These are phyloP conservation scores for Amanita rubescens DNA, from an alignment of 768 basidiomycete genomes.

Conservation along the genomic window DNA sequence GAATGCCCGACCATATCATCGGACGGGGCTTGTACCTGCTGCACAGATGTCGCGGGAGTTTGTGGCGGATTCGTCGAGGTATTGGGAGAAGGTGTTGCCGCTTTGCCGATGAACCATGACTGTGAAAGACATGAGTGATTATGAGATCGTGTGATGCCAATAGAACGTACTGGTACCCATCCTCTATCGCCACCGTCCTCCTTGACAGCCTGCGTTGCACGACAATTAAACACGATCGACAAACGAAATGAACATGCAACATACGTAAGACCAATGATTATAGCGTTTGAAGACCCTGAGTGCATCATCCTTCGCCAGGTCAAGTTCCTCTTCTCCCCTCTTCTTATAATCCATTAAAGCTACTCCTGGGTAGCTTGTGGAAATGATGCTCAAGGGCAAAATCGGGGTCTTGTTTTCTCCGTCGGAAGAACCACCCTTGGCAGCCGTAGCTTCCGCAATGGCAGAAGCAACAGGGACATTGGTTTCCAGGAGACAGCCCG, in stretches of 20 bases:
- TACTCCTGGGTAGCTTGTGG: conserved; percentile 95
- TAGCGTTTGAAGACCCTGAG: conserved; percentile 95
- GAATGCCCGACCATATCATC: conserved; percentile 36
- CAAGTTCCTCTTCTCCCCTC: conserved; percentile 89
- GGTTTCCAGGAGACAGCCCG: conserved; percentile 92
- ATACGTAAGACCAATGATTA: conserved; percentile 94
- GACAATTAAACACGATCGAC: conserved; percentile 9
- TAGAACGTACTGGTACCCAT: conserved; percentile 77
- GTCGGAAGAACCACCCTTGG: conserved; percentile 35
- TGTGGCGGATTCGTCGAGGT: conserved; percentile 42
- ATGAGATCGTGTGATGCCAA: not conserved
- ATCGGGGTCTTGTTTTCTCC: conserved; percentile 69
- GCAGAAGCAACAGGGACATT: conserved; percentile 86
- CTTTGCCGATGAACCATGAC: conserved; percentile 96
- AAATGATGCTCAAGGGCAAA: conserved; percentile 83
- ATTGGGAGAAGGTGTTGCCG: conserved; percentile 20
- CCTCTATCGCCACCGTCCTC: conserved; percentile 90
- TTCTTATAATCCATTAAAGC: conserved; percentile 95
- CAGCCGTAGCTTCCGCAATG: conserved; percentile 73
- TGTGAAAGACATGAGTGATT: conserved; percentile 19
- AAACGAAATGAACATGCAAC: conserved; percentile 13
- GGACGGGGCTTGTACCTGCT: conserved; percentile 16
- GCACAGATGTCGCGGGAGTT: conserved; percentile 35
- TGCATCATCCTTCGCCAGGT: conserved; percentile 81
- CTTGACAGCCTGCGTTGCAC: conserved; percentile 67